A percentile compares a stretch with the other conserved stretches of the same genome.
phyloP scores from a whole-genome alignment of 192 early-diverging fungal species.

The Phycomyces blakesleeanus region DNA sequence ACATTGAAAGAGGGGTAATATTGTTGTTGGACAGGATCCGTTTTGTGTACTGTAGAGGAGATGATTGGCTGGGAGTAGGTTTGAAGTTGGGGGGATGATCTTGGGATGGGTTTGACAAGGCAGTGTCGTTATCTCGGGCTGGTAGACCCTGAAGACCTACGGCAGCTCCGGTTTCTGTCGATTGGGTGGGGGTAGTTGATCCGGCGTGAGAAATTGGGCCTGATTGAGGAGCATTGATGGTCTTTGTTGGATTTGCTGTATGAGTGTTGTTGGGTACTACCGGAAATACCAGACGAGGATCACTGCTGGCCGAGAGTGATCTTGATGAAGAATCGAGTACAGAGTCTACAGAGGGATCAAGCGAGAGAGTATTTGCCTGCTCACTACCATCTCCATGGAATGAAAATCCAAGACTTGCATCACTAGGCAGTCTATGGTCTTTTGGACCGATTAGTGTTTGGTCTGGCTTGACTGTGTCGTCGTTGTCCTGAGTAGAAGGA shows the following conservation, averaged over 20 bases:
- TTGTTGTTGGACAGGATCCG: slow-evolving; percentile 17
- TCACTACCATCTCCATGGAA: slow-evolving; percentile 4
- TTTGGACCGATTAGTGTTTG: background rate
- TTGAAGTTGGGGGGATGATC: background rate
- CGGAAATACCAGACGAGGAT: slow-evolving; percentile 1
- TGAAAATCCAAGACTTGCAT: background rate
- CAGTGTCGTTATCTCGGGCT: background rate
- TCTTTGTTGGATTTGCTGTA: too few species aligned
- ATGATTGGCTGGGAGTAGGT: background rate
- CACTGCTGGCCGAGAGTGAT: background rate
- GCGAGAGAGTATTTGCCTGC: background rate
- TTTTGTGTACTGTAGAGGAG: background rate
- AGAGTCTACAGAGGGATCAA: slow-evolving; percentile 44
- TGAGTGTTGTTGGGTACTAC: background rate
- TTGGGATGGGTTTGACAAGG: background rate
- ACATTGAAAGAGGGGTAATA: slow-evolving; percentile 8
- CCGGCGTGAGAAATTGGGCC: background rate
- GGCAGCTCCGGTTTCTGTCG: background rate
- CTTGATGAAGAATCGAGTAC: slow-evolving; percentile 35
- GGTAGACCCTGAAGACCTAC: background rate
- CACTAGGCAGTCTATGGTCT: background rate
- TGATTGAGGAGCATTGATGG: background rate
- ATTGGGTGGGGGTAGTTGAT: background rate
- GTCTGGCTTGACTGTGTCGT: background rate
- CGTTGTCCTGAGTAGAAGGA: background rate